Conservation (phyloP, 2,329 filamentous ascomycete species). For the Sporothrix globosa region DNA sequence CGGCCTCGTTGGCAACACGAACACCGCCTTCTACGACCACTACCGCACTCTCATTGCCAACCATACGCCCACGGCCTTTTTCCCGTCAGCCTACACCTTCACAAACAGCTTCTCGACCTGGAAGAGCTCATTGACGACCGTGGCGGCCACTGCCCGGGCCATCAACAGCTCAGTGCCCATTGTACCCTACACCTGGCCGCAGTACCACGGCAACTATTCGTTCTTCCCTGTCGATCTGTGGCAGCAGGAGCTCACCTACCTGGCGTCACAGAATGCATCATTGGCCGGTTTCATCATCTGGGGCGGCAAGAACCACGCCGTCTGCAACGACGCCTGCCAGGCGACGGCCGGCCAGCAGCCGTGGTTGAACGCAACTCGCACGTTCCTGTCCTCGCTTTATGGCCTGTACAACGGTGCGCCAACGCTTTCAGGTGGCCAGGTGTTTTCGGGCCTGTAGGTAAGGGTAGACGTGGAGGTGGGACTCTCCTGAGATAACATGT, state of each 20-base stretch:
- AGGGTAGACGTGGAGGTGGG: background rate
- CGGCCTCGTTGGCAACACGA: conserved; percentile 31
- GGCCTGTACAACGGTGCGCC: conserved; percentile 16
- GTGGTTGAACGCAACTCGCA: conserved; percentile 29
- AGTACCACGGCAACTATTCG: conserved; percentile 33
- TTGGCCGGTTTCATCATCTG: conserved; percentile 29
- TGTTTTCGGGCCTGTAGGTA: conserved; percentile 19
- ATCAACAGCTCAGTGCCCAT: conserved; percentile 27
- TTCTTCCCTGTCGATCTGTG: conserved; percentile 30
- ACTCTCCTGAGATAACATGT: background rate
- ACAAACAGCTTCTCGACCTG: conserved; percentile 28
- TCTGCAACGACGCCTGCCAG: conserved; percentile 32
- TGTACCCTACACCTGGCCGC: conserved; percentile 31
- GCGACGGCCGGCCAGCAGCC: conserved; percentile 32
- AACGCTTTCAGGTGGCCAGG: conserved; percentile 1
- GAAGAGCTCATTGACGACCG: conserved; percentile 16
- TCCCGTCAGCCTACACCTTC: conserved; percentile 32
- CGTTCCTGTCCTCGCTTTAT: conserved; percentile 29
- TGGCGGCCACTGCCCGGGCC: background rate
- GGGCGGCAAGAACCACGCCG: conserved; percentile 33
- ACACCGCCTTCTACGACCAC: conserved; percentile 27
- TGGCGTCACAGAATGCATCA: background rate
- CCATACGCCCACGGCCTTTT: conserved; percentile 32
- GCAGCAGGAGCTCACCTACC: conserved; percentile 21
- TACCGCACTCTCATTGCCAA: conserved; percentile 31